Evolutionary conservation across 805 yeast genomes (phyloP).

Genomic region (Sugiyamaella marilandica): DNA sequence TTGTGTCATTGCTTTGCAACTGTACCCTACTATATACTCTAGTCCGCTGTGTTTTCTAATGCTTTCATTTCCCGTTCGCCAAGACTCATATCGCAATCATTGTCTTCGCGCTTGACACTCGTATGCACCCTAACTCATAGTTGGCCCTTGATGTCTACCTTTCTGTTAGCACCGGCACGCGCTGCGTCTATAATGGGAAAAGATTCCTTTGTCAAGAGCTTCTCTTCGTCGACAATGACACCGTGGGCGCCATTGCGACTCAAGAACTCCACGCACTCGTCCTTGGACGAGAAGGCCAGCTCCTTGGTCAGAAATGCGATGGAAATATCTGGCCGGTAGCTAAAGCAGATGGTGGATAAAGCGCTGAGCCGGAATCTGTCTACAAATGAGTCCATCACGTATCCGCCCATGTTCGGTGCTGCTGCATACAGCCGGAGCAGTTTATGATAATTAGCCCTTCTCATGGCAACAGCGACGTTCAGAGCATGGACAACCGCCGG

Average conservation of each 20-base stretch:
- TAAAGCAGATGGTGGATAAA: slow-evolving; percentile 49
- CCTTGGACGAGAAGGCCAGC: slow-evolving; percentile 36
- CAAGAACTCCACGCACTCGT: slow-evolving; percentile 43
- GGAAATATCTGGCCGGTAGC: slow-evolving; percentile 40
- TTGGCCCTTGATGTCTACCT: slow-evolving; percentile 90
- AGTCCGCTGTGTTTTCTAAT: background rate
- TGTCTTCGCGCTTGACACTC: background rate
- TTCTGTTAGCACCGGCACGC: slow-evolving; percentile 42
- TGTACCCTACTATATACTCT: background rate
- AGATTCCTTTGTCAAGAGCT: slow-evolving; percentile 26
- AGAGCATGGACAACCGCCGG: slow-evolving; percentile 35
- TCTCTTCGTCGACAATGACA: slow-evolving; percentile 23
- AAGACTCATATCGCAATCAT: too few relatives aligned
- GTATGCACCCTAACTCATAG: slow-evolving; percentile 22
- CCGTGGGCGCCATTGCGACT: slow-evolving; percentile 36
- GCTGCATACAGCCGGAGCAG: slow-evolving; percentile 44
- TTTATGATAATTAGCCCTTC: slow-evolving; percentile 46
- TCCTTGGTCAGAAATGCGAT: slow-evolving; percentile 22
- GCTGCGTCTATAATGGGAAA: slow-evolving; percentile 34
- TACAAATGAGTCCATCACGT: slow-evolving; percentile 50
- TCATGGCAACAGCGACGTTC: slow-evolving; percentile 33
- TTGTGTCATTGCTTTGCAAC: background rate
- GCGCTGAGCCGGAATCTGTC: slow-evolving; percentile 55
- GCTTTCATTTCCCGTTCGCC: too few relatives aligned
- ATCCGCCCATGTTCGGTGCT: slow-evolving; percentile 41